These are phyloP conservation scores for Trichophyton benhamiae DNA, from an alignment of 2,329 filamentous ascomycete genomes.

Conservation along the genomic window DNA sequence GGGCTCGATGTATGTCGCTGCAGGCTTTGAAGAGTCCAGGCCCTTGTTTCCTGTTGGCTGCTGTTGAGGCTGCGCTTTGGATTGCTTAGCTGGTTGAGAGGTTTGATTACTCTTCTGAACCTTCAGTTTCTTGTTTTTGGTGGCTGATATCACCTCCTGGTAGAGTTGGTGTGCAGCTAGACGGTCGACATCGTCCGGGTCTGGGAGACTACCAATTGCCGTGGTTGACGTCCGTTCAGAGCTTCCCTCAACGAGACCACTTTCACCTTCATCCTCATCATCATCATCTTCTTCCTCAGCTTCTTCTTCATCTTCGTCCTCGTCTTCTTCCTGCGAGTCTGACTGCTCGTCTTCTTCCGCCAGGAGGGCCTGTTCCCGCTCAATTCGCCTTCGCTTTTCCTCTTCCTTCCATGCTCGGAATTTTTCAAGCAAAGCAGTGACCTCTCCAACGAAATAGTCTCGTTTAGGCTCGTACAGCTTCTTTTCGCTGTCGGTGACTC, in stretches of 20 bases:
- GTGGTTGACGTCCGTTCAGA: slow-evolving; percentile 16
- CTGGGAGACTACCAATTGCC: slow-evolving; percentile 42
- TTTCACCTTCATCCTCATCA: slow-evolving; percentile 5
- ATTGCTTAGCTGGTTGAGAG: background rate
- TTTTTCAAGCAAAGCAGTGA: slow-evolving; percentile 70
- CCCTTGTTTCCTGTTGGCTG: slow-evolving; percentile 5
- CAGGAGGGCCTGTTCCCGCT: slow-evolving; percentile 53
- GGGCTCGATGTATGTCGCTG: slow-evolving; percentile 16
- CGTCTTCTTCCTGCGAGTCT: slow-evolving; percentile 18
- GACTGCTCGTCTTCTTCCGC: slow-evolving; percentile 42
- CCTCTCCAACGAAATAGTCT: slow-evolving; percentile 71
- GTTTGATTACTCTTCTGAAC: background rate
- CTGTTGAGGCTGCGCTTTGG: background rate
- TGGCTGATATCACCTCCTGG: slow-evolving; percentile 45
- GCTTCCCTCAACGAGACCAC: slow-evolving; percentile 4
- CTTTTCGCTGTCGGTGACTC: slow-evolving; percentile 70
- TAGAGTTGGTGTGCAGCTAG: slow-evolving; percentile 62
- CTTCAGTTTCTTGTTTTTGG: background rate
- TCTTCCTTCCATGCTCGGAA: slow-evolving; percentile 80
- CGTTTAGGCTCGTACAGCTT: slow-evolving; percentile 79
- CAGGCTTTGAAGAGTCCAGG: slow-evolving; percentile 11
- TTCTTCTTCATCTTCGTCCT: slow-evolving; percentile 13
- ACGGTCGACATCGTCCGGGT: slow-evolving; percentile 58
- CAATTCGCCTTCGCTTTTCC: slow-evolving; percentile 68
- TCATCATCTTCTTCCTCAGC: slow-evolving; percentile 8